Base-by-base conservation (phyloP, 805 yeast genomes). In the Scheffersomyces stipitis region DNA sequence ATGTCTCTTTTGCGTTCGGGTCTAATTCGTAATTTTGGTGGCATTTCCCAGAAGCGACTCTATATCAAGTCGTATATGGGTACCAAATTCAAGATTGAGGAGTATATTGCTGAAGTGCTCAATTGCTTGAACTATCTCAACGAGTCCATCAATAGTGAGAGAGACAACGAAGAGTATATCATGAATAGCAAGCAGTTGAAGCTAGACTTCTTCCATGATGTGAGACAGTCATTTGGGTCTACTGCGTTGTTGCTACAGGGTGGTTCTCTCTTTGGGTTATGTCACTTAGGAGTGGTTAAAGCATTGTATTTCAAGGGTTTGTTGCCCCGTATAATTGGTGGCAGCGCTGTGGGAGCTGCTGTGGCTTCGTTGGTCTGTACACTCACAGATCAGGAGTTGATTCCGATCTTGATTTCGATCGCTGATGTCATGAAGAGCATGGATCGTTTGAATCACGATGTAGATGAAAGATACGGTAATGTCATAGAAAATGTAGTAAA, bases 231-330 rank as follows among this genome's bases (percentile, higher is more conserved):
- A 0, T 78, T 85, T 58, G 99, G 99, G 0, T 78, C 87, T 32
- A 88, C 98, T 0, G 97, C 97, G 0, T 68, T 93, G 38, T 78
- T 91, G 26, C 66, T 93, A 17, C 97, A 93, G 61, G 99, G 99
- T 18, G 98, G 99, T 2, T 85, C 97, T 0, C 64, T 93, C 15
- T 93, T 91, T 64, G 98, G 99, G 0, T 66, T 93, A 43, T 90
- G 96, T 51, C 99, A 93, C 59, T 56, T 93, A 24, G 99, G 99
- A 2, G 96, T 90, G 1, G 86, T 91, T 6, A 83, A 84, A 44
- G 91, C 93, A 0, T 67, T 93, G n/a, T 76, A 83, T 42, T 74
- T 75, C 45, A 80, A 83, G 44, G 83, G 85, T 1, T 63, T 90
- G 26, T 66, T 93, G 34, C 99, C 99, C 0, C 66, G 84, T 28